Conservation (phyloP, 2,329 filamentous ascomycete species). For the Neofusicoccum umdonicola region DNA sequence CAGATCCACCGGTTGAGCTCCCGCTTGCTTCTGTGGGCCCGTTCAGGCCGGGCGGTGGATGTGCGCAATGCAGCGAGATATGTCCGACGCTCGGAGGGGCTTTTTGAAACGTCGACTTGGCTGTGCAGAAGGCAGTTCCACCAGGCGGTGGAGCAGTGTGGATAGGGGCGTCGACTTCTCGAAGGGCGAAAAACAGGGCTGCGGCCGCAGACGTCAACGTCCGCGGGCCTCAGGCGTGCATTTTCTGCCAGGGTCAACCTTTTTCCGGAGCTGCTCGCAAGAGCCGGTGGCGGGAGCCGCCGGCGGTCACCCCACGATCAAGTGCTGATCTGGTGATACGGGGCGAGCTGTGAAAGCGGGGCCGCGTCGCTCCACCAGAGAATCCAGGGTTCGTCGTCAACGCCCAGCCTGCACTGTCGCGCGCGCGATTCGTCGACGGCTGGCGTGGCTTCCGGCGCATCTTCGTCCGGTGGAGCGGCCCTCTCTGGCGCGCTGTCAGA, state of each 20-base stretch:
- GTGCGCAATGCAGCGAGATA: neutral
- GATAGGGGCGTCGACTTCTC: too few species aligned
- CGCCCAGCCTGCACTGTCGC: neutral
- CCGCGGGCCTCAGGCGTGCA: neutral
- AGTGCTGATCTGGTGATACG: conserved; percentile 14
- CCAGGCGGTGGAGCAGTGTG: neutral
- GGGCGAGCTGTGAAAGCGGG: neutral
- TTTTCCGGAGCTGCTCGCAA: neutral
- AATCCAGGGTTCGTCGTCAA: neutral
- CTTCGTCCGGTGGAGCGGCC: neutral
- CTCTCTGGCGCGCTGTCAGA: neutral
- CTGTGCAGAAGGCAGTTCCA: neutral
- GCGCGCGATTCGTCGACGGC: too few species aligned
- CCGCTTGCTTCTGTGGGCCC: too few species aligned
- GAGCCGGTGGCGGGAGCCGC: conserved; percentile 11
- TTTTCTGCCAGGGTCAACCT: neutral
- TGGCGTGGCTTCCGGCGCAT: neutral
- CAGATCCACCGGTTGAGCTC: too few species aligned
- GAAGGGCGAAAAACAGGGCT: too few species aligned
- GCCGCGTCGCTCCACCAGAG: neutral
- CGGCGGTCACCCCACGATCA: conserved; percentile 11
- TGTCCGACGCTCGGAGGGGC: neutral
- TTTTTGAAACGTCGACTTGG: neutral
- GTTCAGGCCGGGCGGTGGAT: too few species aligned
- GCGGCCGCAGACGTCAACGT: neutral